A percentile compares a stretch with the other conserved stretches of the same genome.
phyloP scores from a whole-genome alignment of 345 rosid genomes.

The Salix suchowensis region DNA sequence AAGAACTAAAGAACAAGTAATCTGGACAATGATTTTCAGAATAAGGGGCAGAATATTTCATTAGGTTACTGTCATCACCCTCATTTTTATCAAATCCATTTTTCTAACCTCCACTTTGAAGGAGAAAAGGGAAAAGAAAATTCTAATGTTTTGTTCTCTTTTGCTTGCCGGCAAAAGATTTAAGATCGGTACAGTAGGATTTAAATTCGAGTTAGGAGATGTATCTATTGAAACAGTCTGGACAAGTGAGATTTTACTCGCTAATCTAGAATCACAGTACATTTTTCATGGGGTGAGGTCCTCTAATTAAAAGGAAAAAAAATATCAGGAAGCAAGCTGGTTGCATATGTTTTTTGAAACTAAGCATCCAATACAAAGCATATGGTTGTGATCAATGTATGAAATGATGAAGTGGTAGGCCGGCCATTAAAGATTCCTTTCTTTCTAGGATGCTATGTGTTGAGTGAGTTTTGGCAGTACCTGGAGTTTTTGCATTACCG shows the following conservation, averaged over 20 bases:
- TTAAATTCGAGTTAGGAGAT: no score
- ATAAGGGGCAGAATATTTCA: no score
- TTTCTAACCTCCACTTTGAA: not conserved
- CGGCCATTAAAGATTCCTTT: not conserved
- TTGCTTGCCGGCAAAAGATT: not conserved
- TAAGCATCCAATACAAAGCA: not conserved
- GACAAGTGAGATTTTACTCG: no score
- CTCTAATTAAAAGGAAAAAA: no score
- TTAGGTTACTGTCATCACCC: no score
- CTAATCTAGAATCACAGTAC: rapidly evolving
- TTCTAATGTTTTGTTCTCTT: not conserved
- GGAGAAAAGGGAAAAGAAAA: not conserved
- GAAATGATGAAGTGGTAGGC: not conserved
- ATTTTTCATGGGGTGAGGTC: no score
- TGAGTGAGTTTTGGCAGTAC: not conserved
- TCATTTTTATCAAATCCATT: not conserved
- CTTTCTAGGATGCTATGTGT: not conserved
- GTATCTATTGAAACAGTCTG: no score
- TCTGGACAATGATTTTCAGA: no score
- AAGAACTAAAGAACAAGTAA: no score
- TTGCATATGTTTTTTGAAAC: not conserved
- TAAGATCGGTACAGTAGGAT: no score
- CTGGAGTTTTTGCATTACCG: not conserved
- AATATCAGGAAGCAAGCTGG: not conserved
- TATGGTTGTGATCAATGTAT: not conserved